These are phyloP conservation scores for Citrus trifoliata DNA, from an alignment of 345 rosid genomes.

Conservation along the genomic window DNA sequence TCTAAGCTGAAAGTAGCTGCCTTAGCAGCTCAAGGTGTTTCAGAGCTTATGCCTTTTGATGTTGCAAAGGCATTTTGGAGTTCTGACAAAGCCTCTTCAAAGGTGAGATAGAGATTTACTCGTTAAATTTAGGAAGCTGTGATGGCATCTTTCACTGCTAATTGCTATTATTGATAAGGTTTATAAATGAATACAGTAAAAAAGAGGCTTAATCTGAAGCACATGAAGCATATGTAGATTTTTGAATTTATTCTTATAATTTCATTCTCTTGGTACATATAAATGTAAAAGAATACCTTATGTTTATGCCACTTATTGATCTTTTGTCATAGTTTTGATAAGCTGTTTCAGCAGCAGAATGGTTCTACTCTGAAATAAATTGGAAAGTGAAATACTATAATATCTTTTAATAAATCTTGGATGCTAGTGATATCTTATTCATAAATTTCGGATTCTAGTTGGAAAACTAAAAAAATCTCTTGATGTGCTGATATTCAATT, in stretches of 20 bases:
- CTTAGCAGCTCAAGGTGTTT: constrained; percentile 74
- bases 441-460: too few species aligned
- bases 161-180: neutral
- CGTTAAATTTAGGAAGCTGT: constrained; percentile 6
- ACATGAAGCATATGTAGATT: constrained; percentile 2
- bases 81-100: constrained; percentile 69
- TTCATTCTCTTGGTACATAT: neutral
- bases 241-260: neutral
- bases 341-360: neutral
- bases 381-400: neutral
- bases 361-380: neutral
- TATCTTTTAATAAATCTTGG: neutral
- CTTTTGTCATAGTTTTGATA: neutral
- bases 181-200: neutral
- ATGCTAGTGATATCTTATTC: neutral
- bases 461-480: too few species aligned
- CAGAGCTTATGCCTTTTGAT: constrained; percentile 93
- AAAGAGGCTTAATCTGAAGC: neutral
- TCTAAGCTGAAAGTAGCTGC: constrained; percentile 70
- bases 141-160: neutral
- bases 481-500: neutral
- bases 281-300: neutral
- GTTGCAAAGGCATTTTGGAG: constrained; percentile 83
- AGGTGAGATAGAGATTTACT: constrained; percentile 44
- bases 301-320: neutral